A percentile compares a stretch with the other conserved stretches of the same genome.
Conservation (phyloP, 2,329 filamentous ascomycete species). For the Talaromyces sp. region DNA sequence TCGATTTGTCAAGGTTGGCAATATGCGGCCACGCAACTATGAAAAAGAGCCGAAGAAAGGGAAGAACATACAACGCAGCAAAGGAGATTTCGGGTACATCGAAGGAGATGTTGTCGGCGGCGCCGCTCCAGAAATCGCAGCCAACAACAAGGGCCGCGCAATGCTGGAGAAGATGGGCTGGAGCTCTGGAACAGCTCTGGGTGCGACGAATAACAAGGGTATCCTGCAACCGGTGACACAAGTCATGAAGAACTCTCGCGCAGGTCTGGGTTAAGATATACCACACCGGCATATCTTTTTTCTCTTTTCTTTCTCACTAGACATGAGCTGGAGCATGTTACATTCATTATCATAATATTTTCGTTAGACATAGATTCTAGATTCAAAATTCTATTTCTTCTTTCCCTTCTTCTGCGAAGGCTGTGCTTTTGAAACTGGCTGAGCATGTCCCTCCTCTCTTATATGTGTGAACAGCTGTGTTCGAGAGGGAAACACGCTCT, state of each 20-base stretch:
- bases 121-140: slow-evolving; percentile 75
- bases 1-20: slow-evolving; percentile 22
- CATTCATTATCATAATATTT: neutral
- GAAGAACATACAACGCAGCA: slow-evolving; percentile 15
- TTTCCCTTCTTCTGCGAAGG: slow-evolving; percentile 8
- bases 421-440: slow-evolving; percentile 30
- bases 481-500: slow-evolving; percentile 69
- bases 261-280: slow-evolving; percentile 62
- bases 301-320: neutral
- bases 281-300: neutral
- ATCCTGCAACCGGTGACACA: slow-evolving; percentile 82
- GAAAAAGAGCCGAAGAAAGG: neutral
- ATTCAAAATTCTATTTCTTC: neutral
- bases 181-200: slow-evolving; percentile 79
- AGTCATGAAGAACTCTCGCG: slow-evolving; percentile 78
- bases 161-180: slow-evolving; percentile 98
- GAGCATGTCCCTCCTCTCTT: slow-evolving; percentile 60
- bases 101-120: slow-evolving; percentile 88
- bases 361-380: slow-evolving; percentile 2
- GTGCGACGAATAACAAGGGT: slow-evolving; percentile 76
- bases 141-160: slow-evolving; percentile 74
- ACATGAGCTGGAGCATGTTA: neutral
- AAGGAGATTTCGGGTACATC: slow-evolving; percentile 55
- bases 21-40: slow-evolving; percentile 29
- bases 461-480: slow-evolving; percentile 71